These are phyloP conservation scores for Podaxis mareebaensis DNA, from an alignment of 768 basidiomycete genomes.

Conservation along the genomic window DNA sequence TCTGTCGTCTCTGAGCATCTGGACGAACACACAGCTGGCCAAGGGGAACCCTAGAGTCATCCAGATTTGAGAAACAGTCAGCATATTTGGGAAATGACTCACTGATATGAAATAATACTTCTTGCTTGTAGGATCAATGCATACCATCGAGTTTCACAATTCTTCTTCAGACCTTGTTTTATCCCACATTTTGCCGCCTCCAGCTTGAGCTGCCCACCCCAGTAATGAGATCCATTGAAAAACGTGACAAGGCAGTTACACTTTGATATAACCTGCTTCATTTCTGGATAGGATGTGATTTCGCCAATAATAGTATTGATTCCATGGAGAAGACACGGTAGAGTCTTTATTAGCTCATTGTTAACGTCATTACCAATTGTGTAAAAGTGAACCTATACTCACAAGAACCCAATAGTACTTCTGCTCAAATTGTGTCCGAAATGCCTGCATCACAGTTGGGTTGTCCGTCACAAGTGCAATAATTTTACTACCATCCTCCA, in stretches of 20 bases:
- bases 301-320: slow-evolving; percentile 32
- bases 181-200: slow-evolving; percentile 18
- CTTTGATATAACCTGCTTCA: slow-evolving; percentile 24
- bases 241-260: slow-evolving; percentile 28
- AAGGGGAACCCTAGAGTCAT: neutral
- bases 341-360: slow-evolving; percentile 19
- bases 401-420: slow-evolving; percentile 28
- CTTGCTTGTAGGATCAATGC: slow-evolving; percentile 24
- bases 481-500: slow-evolving; percentile 21
- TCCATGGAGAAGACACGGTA: slow-evolving; percentile 31
- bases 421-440: slow-evolving; percentile 19
- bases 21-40: slow-evolving; percentile 9
- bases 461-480: slow-evolving; percentile 32
- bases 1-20: slow-evolving; percentile 16
- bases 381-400: neutral
- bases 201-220: slow-evolving; percentile 30
- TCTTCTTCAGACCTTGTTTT: slow-evolving; percentile 24
- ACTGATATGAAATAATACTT: slow-evolving; percentile 20
- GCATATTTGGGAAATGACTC: neutral
- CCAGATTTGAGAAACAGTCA: neutral
- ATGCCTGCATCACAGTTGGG: slow-evolving; percentile 31
- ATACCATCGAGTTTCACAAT: slow-evolving; percentile 28
- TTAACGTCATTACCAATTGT: neutral
- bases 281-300: slow-evolving; percentile 23
- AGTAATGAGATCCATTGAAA: slow-evolving; percentile 34